Base-by-base conservation (phyloP, 176 grass and related monocot genomes). In the Melocanna baccifera region DNA sequence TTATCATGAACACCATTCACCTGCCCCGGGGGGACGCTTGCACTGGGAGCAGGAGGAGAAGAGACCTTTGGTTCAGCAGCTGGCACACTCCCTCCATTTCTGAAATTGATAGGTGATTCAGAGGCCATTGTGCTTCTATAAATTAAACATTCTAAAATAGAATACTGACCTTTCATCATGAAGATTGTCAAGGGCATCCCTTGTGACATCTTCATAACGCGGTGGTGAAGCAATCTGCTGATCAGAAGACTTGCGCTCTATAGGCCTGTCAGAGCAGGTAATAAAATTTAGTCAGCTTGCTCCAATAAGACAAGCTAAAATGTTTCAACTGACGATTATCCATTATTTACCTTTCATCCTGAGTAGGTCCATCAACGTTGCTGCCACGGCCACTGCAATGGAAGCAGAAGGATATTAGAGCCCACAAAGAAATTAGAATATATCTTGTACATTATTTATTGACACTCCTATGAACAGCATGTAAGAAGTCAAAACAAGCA, bases 151-250 rank as follows among this genome's bases (percentile, higher is more conserved):
- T 77, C 40, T 52, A 83, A 71, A 32, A 55, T 71, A 73, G 30
- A 73, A 62, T 25, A 16, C 9, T 36, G 61, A 96, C 96, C 88
- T 92, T 64, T 92, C 89, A 59, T 89, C 81, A 0, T 91, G 86
- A 75, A 47, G 81, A 66, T 81, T 92, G n/a, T 66, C 64, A 59
- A 87, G 93, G 55, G 83, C 56, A 71, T 91, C 91, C 79, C 78
- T 86, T 62, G 83, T 71, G 10, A 81, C 88, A 87, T 96, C 91
- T 84, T 99, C 96, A 58, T 96, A 99, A 76, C 42, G 90, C 12
- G 96, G 96, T 40, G 93, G 93, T 72, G 89, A 94, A 82, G 87
- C 84, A 75, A 89, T 81, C 85, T 93, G 91, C 75, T 92, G 91
- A 53, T 89, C 89, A 75, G 96, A 94, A 86, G 86, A 65, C 69